Percentiles rank a stretch among this genome's conserved stretches.
These are phyloP conservation scores for Aspergillus ruber DNA, from an alignment of 2,329 filamentous ascomycete genomes.

Conservation along the genomic window DNA sequence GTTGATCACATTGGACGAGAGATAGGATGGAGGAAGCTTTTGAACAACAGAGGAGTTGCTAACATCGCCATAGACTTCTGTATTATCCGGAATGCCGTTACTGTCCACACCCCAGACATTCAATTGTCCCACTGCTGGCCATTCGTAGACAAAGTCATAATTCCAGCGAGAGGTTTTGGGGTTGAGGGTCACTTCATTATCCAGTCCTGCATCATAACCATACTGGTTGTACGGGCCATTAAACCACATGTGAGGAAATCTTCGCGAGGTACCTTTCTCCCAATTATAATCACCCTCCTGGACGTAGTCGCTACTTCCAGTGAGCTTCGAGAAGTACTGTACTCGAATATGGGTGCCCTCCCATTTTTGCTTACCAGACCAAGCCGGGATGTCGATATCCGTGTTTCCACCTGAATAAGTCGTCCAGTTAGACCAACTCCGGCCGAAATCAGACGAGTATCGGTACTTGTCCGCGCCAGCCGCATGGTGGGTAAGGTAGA, in stretches of 20 bases:
- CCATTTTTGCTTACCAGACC: constrained; percentile 59
- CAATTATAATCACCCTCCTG: constrained; percentile 53
- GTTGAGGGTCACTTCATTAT: constrained; percentile 47
- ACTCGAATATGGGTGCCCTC: constrained; percentile 56
- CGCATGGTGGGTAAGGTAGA: constrained; percentile 51
- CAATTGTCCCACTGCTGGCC: constrained; percentile 55
- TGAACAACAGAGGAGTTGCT: constrained; percentile 56
- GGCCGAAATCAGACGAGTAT: constrained; percentile 57
- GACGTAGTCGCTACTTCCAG: constrained; percentile 54
- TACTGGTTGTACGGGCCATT: constrained; percentile 60
- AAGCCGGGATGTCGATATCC: constrained; percentile 43
- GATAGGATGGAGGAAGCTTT: constrained; percentile 54
- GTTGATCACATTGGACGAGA: constrained; percentile 52
- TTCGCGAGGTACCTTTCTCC: constrained; percentile 36
- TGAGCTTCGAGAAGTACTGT: constrained; percentile 56
- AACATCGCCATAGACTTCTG: constrained; percentile 55
- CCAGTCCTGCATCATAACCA: constrained; percentile 56
- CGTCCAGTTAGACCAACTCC: constrained; percentile 53
- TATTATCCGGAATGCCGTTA: constrained; percentile 56
- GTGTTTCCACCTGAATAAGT: constrained; percentile 49
- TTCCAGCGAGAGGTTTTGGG: constrained; percentile 48
- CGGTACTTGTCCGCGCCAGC: constrained; percentile 57
- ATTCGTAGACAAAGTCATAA: constrained; percentile 57
- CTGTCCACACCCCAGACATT: constrained; percentile 63
- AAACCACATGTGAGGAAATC: constrained; percentile 57